Base-by-base conservation (phyloP, 495 filamentous ascomycete genomes). In the Penicillium pancosmium region DNA sequence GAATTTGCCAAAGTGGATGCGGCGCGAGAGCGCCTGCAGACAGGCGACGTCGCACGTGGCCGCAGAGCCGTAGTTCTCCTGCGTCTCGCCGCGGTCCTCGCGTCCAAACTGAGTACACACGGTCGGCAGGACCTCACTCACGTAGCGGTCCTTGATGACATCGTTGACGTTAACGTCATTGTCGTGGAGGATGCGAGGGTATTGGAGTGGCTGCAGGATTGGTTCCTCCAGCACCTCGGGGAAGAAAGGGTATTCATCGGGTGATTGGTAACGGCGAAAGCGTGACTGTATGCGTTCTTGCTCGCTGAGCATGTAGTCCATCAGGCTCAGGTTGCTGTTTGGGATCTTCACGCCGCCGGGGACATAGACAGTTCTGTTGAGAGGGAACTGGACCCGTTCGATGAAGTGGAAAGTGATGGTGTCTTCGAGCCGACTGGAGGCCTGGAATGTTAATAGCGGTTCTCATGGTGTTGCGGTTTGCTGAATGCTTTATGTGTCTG, bases 341-440 rank as follows among this genome's bases (percentile, higher is more conserved):
- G 92, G 91, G 63, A 98, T 90, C 31, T 79, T 78, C 35, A 96
- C 82, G n/a, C 90, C 91, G 58, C 89, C 90, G 25, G 91, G 80
- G 5, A 73, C 69, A 77, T 98, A 98, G 73, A 98, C 91, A 68
- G 88, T 91, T 52, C 82, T 78, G 79, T 97, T 98, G 55, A 93
- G 81, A 0, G 93, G 93, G 74, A 99, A 99, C 78, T 99, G 95
- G 34, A 93, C 95, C 23, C 95, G 90, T 72, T 99, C 95, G 69
- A 99, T 99, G 21, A 98, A 79, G 78, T 98, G 91, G 78, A 97
- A 99, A 67, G 90, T 97, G 69, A 99, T 98, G 56, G 95, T 98
- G 70, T 99, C 95, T 78, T 99, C 94, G 18, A 97, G 82, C 40
- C 94, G 94, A 63, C 93, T 97, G 69, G 31, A n/a, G 25, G 41